A percentile compares a stretch with the other conserved stretches of the same genome.
phyloP scores from a whole-genome alignment of 257 asterid species.

The Mentha longifolia region DNA sequence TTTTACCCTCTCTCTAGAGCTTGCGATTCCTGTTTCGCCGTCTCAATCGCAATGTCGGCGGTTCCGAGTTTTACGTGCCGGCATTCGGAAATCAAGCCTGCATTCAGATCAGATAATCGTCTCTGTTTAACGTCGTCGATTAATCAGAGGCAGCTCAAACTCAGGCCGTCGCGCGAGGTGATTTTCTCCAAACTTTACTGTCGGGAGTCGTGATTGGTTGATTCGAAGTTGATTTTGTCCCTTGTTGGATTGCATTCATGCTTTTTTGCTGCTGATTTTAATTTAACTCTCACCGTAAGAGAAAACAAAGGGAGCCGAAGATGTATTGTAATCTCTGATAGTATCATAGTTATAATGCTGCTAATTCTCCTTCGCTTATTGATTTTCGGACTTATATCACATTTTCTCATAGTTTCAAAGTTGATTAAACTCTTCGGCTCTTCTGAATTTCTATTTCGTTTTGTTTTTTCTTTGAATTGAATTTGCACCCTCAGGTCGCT shows the following conservation, averaged over 20 bases:
- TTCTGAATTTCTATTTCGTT: not conserved
- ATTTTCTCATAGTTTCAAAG: not conserved
- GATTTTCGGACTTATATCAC: slow-evolving; percentile 1
- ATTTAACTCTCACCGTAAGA: not conserved
- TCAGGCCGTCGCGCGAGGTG: slow-evolving; percentile 45
- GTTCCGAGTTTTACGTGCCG: slow-evolving; percentile 49
- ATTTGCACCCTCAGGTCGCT: slow-evolving; percentile 46
- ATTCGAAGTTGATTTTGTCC: not conserved
- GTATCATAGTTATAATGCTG: too few species aligned
- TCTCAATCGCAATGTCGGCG: slow-evolving; percentile 50
- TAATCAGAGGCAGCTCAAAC: slow-evolving; percentile 26
- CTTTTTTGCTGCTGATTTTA: slow-evolving; percentile 7
- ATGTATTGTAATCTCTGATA: not conserved
- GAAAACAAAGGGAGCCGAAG: not conserved
- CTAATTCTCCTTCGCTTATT: slow-evolving; percentile 4
- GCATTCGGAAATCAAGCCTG: slow-evolving; percentile 49
- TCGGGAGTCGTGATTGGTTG: slow-evolving; percentile 24
- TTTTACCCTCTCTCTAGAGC: slow-evolving; percentile 26
- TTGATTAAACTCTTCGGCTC: not conserved
- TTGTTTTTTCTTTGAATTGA: not conserved
- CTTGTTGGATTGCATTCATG: not conserved
- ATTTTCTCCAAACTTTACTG: not conserved
- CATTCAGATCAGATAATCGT: slow-evolving; percentile 40
- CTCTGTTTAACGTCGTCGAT: slow-evolving; percentile 29
- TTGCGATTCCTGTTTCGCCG: slow-evolving; percentile 9